Evolutionary conservation across 306 rosid genomes (phyloP).

Genomic region (Cucumis cinereus): DNA sequence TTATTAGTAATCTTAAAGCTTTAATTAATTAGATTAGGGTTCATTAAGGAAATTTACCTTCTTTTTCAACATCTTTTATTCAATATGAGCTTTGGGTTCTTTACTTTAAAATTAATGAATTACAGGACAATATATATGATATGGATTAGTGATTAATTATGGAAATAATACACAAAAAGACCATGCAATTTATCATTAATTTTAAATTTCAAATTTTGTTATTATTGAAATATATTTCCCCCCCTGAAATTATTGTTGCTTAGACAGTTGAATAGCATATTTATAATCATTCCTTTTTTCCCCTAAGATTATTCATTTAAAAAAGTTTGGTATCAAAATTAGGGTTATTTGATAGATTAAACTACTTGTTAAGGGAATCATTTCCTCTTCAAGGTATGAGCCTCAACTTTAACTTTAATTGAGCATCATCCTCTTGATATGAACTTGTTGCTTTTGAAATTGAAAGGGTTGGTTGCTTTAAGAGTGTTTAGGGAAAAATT

Average conservation of each 20-base stretch:
- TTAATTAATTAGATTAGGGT: not conserved
- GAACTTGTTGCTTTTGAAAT: not conserved
- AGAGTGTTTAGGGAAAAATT: not conserved
- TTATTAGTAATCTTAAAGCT: not conserved
- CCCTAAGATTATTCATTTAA: not conserved
- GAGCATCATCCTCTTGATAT: not conserved
- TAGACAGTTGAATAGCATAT: not conserved
- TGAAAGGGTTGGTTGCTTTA: not conserved
- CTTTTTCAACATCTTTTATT: not conserved
- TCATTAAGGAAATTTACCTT: not conserved
- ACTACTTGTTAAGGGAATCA: not conserved
- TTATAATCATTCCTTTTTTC: not conserved
- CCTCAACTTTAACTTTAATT: not conserved
- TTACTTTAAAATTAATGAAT: not conserved
- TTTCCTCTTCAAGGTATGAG: not conserved
- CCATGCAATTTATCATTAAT: not conserved
- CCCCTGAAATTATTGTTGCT: not conserved
- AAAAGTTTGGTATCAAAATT: not conserved
- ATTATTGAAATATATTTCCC: not conserved
- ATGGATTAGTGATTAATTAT: not conserved
- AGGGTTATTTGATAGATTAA: not conserved
- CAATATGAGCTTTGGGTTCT: not conserved
- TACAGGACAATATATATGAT: not conserved
- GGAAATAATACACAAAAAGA: not conserved
- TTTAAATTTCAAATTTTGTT: not conserved